Conservation (phyloP, 208 protist species). For the Trypanosoma boissoni region DNA sequence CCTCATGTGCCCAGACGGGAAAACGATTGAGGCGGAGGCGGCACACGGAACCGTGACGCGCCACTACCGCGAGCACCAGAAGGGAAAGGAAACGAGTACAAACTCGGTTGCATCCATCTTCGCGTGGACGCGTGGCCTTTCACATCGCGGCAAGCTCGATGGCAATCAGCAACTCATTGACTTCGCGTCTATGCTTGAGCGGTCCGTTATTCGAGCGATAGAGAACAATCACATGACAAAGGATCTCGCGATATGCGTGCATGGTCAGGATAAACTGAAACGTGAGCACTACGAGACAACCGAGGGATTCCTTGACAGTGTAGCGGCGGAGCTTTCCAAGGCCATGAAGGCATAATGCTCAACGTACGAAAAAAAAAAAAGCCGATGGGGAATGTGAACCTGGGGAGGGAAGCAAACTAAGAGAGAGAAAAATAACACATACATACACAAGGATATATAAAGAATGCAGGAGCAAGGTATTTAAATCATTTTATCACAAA, state of each 20-base stretch:
- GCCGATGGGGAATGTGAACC: constrained; percentile 6
- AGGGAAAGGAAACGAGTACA: constrained; percentile 95
- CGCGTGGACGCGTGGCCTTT: constrained; percentile 96
- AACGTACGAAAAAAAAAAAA: constrained; percentile 8
- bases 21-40: constrained; percentile 97
- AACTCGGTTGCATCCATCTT: constrained; percentile 98
- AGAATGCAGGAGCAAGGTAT: too few relatives aligned
- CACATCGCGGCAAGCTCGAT: constrained; percentile 95
- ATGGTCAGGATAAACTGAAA: constrained; percentile 76
- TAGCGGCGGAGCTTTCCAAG: constrained; percentile 46
- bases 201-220: constrained; percentile 89
- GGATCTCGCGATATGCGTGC: constrained; percentile 95
- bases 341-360: constrained; percentile 10
- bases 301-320: constrained; percentile 84
- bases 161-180: constrained; percentile 86
- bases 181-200: constrained; percentile 90
- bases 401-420: too few relatives aligned
- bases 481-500: too few relatives aligned
- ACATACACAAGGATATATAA: background rate
- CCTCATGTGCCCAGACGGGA: constrained; percentile 95
- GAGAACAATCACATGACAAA: constrained; percentile 97
- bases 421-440: background rate
- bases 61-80: constrained; percentile 96
- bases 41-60: constrained; percentile 98
- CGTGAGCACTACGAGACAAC: constrained; percentile 88